Evolutionary conservation across 2,329 filamentous ascomycete genomes (phyloP), one percentile per base, ranked within the genome.

Genomic region (Nannizzia gypsea): DNA sequence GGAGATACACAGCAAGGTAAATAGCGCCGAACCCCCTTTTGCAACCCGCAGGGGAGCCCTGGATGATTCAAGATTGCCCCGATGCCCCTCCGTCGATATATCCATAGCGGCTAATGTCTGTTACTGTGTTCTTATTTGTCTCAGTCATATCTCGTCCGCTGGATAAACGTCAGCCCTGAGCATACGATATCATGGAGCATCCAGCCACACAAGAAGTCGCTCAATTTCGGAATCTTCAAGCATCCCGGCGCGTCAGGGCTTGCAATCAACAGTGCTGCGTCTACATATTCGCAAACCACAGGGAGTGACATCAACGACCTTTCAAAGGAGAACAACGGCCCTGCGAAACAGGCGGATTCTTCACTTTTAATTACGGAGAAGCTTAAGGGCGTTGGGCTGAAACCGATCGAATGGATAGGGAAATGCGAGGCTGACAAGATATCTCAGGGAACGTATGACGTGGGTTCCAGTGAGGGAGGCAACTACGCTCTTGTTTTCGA

Each of bases 201-300:
- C 42, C 91, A 97, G 71, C 93, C 93, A 48, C 90, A 97, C 74
- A 97, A 95, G 78, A 97, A 96, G 77, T 96, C 92, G 61, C 87
- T 99, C 74, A 96, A 97, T 76, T 96, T 99, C 72, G 93, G 91
- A 70, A 88, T 99, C 69, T 95, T 99, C 75, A 97, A 96, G 73
- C 93, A 97, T 72, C 92, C 93, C 1, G 90, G 91, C 65, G 86
- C 82, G 65, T 72, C 79, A 65, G 79, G 82, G 62, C 70, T 71
- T 57, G 64, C 78, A 9, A 72, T 76, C 11, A 67, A 74, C 31
- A 61, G 56, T 3, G 28, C 61, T 5, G 42, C 61, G 20, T 61
- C 62, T 9, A 61, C 60, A 8, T 59, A 59, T 44, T 61, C 62
- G 6, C 59, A 58, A 15, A 60, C 57, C 46, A 72, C 75, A 15